Evolutionary conservation across 495 filamentous ascomycete species (phyloP), one percentile per base, ranked within the genome.

Genomic region (Neurospora terricola): DNA sequence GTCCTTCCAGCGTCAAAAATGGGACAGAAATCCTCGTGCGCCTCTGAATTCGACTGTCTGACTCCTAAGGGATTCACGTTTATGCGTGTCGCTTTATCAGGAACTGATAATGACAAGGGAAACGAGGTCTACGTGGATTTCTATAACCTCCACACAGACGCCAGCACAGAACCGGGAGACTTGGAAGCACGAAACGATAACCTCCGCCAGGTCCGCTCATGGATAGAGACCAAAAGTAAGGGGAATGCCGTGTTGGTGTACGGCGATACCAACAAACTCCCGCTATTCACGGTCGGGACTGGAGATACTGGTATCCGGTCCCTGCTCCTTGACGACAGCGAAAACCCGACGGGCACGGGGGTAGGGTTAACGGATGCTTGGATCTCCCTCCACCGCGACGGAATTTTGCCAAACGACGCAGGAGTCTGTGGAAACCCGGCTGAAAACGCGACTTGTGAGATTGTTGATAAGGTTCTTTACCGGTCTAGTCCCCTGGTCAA

Each of bases 51-150:
- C 5, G 89, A 91, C 75, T 91, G 90, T 75, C 77, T 90, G 45
- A 90, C 88, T 10, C 89, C 89, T 14, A 91, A 91, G 77, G 90
- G 89, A 4, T 90, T 88, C 75, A 88, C 88, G 0, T 87, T 87
- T 69, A 90, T 90, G 88, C 84, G 87, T 9, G 77, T 83, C 4
- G 69, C 71, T 21, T 39, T 80, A 2, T 68, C 75, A 3, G 18
- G 14, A 18, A 23, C 11, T 4, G 30, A 48, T 1, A 71, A 73
- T 16, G 78, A 78, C 38, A 75, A 66, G 39, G 68, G 54, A 11
- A 72, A 70, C 1, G 82, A 81, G 9, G 82, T 81, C 0, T 90
- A 87, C 72, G 78, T 87, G 30, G 88, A 90, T 74, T 81, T 86
- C 5, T 90, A 90, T 77, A 90, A 91, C 75, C 71, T 90, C 10